Percentiles rank a stretch among this genome's conserved stretches.
Evolutionary conservation across 164 flowering plant genomes (phyloP).

Genomic region (Echeveria elegans): DNA sequence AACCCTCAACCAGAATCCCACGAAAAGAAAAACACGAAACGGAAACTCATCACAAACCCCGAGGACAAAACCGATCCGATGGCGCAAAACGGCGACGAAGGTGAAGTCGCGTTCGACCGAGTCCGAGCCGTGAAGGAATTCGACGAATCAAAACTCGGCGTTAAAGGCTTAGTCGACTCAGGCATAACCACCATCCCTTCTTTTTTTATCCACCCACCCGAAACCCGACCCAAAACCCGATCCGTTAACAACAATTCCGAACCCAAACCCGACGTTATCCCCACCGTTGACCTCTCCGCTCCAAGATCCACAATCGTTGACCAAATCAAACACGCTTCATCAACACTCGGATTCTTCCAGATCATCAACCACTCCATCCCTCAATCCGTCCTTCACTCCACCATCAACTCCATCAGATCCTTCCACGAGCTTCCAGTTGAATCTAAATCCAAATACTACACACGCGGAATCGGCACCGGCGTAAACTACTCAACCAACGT

Average conservation of each 20-base stretch:
- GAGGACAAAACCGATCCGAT: too few relatives aligned
- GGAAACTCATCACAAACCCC: too few relatives aligned
- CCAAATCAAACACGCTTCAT: conserved; percentile 25
- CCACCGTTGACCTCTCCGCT: conserved; percentile 33
- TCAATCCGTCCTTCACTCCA: conserved; percentile 13
- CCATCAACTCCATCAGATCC: conserved; percentile 19
- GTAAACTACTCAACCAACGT: conserved; percentile 27
- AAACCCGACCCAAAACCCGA: too few relatives aligned
- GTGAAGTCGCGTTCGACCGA: conserved; percentile 21
- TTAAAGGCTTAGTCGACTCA: conserved; percentile 58
- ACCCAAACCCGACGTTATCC: conserved; percentile 17
- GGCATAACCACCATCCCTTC: conserved; percentile 52
- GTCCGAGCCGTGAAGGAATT: conserved; percentile 35
- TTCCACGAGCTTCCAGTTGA: conserved; percentile 42
- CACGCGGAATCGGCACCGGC: conserved; percentile 7
- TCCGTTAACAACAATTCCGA: conserved; percentile 9
- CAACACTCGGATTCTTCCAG: conserved; percentile 45
- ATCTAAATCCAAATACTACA: conserved; percentile 23
- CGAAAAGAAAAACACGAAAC: too few relatives aligned
- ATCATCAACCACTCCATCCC: conserved; percentile 42
- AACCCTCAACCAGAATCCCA: too few relatives aligned
- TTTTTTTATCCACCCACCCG: conserved; percentile 47
- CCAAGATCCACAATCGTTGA: conserved; percentile 21
- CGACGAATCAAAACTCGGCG: conserved; percentile 59
- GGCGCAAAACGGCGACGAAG: neutral